Conservation (phyloP, 2,329 filamentous ascomycete genomes). For the Colletotrichum sp. region DNA sequence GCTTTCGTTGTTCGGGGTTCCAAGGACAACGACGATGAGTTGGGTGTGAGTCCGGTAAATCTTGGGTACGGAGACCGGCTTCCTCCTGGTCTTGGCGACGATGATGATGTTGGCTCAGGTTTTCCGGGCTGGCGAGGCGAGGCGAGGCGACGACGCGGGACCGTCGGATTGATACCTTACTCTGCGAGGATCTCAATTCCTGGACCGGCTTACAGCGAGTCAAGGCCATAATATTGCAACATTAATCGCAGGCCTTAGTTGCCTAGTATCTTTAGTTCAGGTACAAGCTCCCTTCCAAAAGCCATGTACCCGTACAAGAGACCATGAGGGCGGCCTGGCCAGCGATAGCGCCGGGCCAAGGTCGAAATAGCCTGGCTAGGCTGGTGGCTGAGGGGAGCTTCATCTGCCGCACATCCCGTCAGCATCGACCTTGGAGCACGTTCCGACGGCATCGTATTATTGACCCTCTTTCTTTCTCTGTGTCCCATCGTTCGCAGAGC, state of each 20-base stretch:
- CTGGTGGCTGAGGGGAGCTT: neutral
- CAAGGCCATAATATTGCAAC: neutral
- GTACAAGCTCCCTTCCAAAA: neutral
- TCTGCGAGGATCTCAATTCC: neutral
- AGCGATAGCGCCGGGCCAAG: neutral
- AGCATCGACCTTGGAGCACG: neutral
- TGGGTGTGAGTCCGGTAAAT: neutral
- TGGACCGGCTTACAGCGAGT: neutral
- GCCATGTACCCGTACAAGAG: neutral
- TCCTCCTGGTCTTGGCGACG: neutral
- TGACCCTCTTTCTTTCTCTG: neutral
- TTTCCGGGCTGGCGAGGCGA: neutral
- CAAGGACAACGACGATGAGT: neutral
- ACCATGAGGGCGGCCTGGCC: neutral
- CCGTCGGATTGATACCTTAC: neutral
- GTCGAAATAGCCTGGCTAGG: neutral
- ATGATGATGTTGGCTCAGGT: neutral
- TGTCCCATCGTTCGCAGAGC: neutral
- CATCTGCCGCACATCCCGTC: neutral
- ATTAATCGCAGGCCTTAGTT: neutral
- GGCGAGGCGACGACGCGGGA: neutral
- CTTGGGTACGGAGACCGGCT: neutral
- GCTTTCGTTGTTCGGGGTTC: neutral
- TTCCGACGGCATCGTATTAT: neutral
- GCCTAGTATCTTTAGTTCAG: neutral